Base-by-base conservation (phyloP, 2,329 filamentous ascomycete genomes). In the Colletotrichum phormii region DNA sequence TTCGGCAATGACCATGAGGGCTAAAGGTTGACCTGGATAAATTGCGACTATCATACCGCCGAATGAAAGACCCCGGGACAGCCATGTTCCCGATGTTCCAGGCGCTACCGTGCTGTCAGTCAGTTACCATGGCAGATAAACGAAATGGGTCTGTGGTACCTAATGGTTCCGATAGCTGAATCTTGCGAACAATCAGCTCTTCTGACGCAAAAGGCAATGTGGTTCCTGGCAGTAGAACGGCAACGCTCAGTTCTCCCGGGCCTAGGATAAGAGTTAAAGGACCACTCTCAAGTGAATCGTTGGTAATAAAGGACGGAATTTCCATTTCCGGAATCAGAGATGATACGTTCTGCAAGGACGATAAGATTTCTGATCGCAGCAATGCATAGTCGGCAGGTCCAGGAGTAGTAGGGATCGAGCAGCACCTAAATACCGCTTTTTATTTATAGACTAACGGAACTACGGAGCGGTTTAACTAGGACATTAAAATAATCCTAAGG, bases 31-130 rank as follows among this genome's bases (percentile, higher is more conserved):
- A 4, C 35, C 26, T 3, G 66, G 66, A 26, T 63, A 68, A 9
- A 4, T 12, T 4, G 53, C 66, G 4, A 68, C 15, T 2, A 68
- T 22, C 51, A 63, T 63, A 2, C 66, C 66, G 9, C 24, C 57
- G 15, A 58, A 51, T 1, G 9, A 12, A 0, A 2, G 1, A 5
- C 22, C 26, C 3, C 26, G 12, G 6, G 5, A 0, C 4, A 63
- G 4, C 66, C 66, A 68, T 9, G 51, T 63, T 0, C 66, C 66
- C 2, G 66, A 68, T 1, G 59, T 68, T 5, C 59, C 66, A 24
- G 58, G 0, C 3, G 65, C 65, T 64, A 31, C 8, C 8, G 13
- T 13, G 9, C 2, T 18, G 13, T 3, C 18, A 5, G 22, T 12
- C 5, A 12, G n/a, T 15, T 7, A 8, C n/a, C 29, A 58, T 26